Evolutionary conservation across 331 rosid species (phyloP).

Genomic region (Malus hybrid): DNA sequence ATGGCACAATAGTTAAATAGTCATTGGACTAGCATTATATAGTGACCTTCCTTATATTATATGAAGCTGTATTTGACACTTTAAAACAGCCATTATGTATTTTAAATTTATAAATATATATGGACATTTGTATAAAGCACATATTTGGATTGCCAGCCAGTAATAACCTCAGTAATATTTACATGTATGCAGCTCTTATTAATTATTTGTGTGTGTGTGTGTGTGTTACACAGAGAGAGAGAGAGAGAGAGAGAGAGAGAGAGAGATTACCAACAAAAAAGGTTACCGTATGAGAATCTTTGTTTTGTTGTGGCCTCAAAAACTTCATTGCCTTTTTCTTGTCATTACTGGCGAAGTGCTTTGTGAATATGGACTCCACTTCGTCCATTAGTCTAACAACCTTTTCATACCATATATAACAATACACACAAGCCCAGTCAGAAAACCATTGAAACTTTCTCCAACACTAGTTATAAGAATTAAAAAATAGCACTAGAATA

Average conservation of each 20-base stretch:
- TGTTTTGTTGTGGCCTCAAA: slow-evolving; percentile 71
- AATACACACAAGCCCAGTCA: slow-evolving; percentile 14
- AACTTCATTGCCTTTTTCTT: slow-evolving; percentile 95
- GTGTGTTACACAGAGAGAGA: background rate
- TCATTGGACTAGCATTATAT: background rate
- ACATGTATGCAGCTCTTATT: background rate
- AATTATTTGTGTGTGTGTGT: background rate
- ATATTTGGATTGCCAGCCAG: too few species aligned
- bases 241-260: background rate
- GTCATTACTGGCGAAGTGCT: slow-evolving; percentile 85
- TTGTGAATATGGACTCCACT: slow-evolving; percentile 87
- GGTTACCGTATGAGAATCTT: slow-evolving; percentile 85
- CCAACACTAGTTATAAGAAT: background rate
- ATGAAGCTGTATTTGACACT: too few species aligned
- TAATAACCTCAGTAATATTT: too few species aligned
- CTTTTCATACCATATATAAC: slow-evolving; percentile 33
- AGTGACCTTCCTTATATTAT: too few species aligned
- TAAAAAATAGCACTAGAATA: too few species aligned
- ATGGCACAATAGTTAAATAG: background rate
- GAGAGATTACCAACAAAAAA: slow-evolving; percentile 82
- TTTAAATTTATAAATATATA: too few species aligned
- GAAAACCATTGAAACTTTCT: slow-evolving; percentile 19
- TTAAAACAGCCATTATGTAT: too few species aligned
- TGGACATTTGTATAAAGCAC: too few species aligned
- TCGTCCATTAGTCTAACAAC: slow-evolving; percentile 87